Percentiles rank a stretch among this genome's conserved stretches.
These are phyloP conservation scores for Trametes punicea DNA, from an alignment of 768 basidiomycete genomes.

Conservation along the genomic window DNA sequence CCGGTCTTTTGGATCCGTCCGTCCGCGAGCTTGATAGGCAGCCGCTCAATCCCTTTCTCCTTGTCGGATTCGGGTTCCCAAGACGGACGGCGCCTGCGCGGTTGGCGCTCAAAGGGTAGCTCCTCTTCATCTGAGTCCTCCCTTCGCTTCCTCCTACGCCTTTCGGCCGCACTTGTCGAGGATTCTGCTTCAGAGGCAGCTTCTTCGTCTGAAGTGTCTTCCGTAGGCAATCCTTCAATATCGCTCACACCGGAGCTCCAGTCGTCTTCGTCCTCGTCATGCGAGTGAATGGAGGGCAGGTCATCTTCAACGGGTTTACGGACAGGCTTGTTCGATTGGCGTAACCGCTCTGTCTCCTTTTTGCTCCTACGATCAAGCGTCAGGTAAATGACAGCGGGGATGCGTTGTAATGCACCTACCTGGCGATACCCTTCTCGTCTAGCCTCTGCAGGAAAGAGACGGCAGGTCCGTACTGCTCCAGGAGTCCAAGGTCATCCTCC, in stretches of 20 bases:
- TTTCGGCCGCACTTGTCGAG: constrained; percentile 1
- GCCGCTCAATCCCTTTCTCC: constrained; percentile 50
- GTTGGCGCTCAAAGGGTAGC: constrained; percentile 68
- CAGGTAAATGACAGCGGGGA: neutral
- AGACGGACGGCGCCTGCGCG: constrained; percentile 48
- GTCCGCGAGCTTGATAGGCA: constrained; percentile 85
- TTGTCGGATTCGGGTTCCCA: constrained; percentile 47
- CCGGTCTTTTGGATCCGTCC: constrained; percentile 70
- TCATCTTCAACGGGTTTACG: constrained; percentile 46
- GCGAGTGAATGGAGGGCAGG: constrained; percentile 67
- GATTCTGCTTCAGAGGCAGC: constrained; percentile 9
- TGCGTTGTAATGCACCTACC: constrained; percentile 46
- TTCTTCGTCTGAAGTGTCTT: constrained; percentile 23
- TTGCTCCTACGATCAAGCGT: constrained; percentile 58
- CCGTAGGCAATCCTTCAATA: constrained; percentile 13
- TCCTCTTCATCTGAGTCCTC: constrained; percentile 52
- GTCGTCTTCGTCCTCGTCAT: constrained; percentile 57
- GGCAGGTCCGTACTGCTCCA: constrained; percentile 61
- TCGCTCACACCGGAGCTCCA: constrained; percentile 47
- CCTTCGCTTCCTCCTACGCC: constrained; percentile 19
- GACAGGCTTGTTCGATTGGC: constrained; percentile 59
- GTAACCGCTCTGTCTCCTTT: constrained; percentile 73
- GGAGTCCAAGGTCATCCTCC: constrained; percentile 66
- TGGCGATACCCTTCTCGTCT: constrained; percentile 76
- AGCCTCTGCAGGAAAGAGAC: constrained; percentile 66